Evolutionary conservation across 352 stramenopile genomes (phyloP), one percentile per base, ranked within the genome.

Genomic region (Phytophthora vignae): DNA sequence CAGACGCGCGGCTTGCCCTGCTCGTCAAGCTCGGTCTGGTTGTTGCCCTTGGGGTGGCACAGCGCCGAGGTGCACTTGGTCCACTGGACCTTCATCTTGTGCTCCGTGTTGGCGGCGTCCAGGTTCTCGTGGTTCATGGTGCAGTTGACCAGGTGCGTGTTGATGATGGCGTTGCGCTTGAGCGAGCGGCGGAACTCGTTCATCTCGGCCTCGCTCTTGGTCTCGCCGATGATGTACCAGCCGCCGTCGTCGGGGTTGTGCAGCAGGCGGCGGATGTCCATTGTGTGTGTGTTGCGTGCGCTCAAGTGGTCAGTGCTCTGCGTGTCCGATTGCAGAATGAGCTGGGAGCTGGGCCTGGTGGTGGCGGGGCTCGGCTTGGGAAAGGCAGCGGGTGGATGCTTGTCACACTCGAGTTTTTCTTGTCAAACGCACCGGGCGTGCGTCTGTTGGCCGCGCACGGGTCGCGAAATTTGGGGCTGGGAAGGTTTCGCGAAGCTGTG

Each of bases 31-130:
- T 77, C 62, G 50, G 48, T 71, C 49, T 78, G 59, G 55, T 77
- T 73, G 60, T 80, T 74, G 55, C 42, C 60, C 75, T 92, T 92
- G n/a, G 86, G 86, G 57, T 94, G 86, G 62, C 86, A 94, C 70
- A 94, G 67, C 25, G 83, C 84, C 58, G 86, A 94, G 33, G 86
- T 94, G 72, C 86, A 94, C 73, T 91, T 92, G 63, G 86, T 92
- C 86, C 86, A 94, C 65, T 94, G 86, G 25, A 94, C 86, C 50
- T 93, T 93, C 86, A 93, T 93, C 77, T 93, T 93, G 76, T 93
- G 86, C 53, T 93, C 86, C 9, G 71, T 65, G 60, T 81, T 82
- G 6, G 66, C 73, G 49, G 64, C 66, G 14, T 82, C 68, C 27
- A 79, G 60, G 64, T 84, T 82, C 12, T 91, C 84, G 74, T 93